phyloP scores from a whole-genome alignment of 139 green algal species.

The Desmodesmus armatus region DNA sequence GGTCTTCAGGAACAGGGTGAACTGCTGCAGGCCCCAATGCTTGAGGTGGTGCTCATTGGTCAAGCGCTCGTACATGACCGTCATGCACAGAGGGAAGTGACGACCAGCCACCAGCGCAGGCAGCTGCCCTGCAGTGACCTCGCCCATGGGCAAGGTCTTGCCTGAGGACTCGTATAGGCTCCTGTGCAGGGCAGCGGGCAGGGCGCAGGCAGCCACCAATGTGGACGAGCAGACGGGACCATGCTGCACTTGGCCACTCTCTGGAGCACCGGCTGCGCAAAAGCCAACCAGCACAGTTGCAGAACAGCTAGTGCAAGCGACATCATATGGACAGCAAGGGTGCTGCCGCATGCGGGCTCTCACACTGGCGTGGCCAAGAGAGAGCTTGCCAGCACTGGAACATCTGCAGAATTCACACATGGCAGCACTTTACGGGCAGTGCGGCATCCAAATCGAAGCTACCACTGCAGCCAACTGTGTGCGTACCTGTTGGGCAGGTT shows the following conservation, averaged over 20 bases:
- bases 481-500: conserved; percentile 70
- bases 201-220: neutral
- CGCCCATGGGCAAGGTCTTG: conserved; percentile 45
- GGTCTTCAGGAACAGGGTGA: conserved; percentile 97
- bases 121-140: conserved; percentile 57
- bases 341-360: too few relatives aligned
- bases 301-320: too few relatives aligned
- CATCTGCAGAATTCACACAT: neutral
- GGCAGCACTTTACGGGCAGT: neutral
- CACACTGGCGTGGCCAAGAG: too few relatives aligned
- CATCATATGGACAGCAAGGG: too few relatives aligned
- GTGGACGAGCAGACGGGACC: neutral
- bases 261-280: too few relatives aligned
- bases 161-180: conserved; percentile 3
- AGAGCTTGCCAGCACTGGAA: too few relatives aligned
- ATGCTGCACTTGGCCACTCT: too few relatives aligned
- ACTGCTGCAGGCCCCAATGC: conserved; percentile 92
- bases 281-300: neutral
- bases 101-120: conserved; percentile 63
- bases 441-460: neutral
- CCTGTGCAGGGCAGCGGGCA: conserved; percentile 16
- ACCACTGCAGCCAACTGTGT: too few relatives aligned
- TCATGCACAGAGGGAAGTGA: conserved; percentile 93
- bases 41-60: conserved; percentile 86
- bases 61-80: conserved; percentile 75